phyloP scores from a whole-genome alignment of 352 stramenopile species.

The Phytophthora tentaculata region DNA sequence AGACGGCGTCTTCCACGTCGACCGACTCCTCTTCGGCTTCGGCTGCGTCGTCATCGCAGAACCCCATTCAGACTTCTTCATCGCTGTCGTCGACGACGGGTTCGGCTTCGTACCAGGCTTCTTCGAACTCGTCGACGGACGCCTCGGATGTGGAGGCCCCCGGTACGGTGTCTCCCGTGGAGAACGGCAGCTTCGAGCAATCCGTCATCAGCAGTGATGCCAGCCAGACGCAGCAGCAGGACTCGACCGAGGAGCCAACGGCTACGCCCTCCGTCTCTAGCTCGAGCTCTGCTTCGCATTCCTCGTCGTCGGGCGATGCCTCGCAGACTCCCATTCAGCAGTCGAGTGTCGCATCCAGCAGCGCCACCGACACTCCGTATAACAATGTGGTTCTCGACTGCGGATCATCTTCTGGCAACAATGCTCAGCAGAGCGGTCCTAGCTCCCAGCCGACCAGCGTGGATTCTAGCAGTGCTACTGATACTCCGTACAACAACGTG shows the following conservation, averaged over 20 bases:
- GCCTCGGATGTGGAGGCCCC: slow-evolving; percentile 15
- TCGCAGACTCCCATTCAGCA: slow-evolving; percentile 22
- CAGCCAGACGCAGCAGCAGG: slow-evolving; percentile 21
- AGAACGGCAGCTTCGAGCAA: slow-evolving; percentile 21
- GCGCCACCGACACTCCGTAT: neutral
- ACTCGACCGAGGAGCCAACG: slow-evolving; percentile 13
- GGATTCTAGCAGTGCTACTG: neutral
- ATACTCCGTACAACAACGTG: slow-evolving; percentile 1
- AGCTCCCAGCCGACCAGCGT: slow-evolving; percentile 3
- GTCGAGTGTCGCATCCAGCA: slow-evolving; percentile 24
- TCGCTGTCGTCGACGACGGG: slow-evolving; percentile 8
- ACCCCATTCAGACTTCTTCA: slow-evolving; percentile 8
- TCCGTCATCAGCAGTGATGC: slow-evolving; percentile 19
- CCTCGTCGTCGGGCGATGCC: slow-evolving; percentile 11
- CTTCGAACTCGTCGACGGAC: slow-evolving; percentile 20
- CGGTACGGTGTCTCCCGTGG: slow-evolving; percentile 25
- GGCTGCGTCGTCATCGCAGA: slow-evolving; percentile 1
- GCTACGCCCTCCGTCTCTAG: slow-evolving; percentile 7
- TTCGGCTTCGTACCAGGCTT: slow-evolving; percentile 5
- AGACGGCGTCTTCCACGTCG: neutral
- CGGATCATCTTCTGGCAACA: slow-evolving; percentile 11
- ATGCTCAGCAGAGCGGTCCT: neutral
- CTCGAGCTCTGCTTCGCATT: slow-evolving; percentile 11
- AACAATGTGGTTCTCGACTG: slow-evolving; percentile 9
- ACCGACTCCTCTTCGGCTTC: slow-evolving; percentile 11